Evolutionary conservation across 441 rosid species (phyloP).

Genomic region (Croton setiger): DNA sequence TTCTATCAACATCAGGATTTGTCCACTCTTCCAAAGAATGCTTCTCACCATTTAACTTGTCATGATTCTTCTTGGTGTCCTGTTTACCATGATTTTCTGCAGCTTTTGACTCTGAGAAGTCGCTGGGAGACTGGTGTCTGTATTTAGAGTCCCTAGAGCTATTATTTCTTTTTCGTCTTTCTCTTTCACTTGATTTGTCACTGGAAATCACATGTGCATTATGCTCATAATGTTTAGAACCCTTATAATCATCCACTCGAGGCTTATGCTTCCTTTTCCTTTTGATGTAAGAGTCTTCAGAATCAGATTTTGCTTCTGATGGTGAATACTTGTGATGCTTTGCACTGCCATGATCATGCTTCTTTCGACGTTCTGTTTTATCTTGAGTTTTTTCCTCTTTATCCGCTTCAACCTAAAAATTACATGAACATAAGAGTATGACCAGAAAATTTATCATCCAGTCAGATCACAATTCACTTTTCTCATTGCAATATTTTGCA

Average conservation of each 20-base stretch:
- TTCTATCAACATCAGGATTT: conserved; percentile 22
- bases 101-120: conserved; percentile 22
- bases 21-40: conserved; percentile 26
- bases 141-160: conserved; percentile 26
- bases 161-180: conserved; percentile 28
- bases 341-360: conserved; percentile 32
- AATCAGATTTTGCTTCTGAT: conserved; percentile 31
- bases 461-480: not conserved
- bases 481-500: not conserved
- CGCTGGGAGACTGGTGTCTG: conserved; percentile 30
- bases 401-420: conserved; percentile 47
- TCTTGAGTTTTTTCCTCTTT: conserved; percentile 37
- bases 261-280: conserved; percentile 26
- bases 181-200: conserved; percentile 39
- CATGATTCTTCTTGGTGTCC: conserved; percentile 30
- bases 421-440: not conserved
- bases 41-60: conserved; percentile 36
- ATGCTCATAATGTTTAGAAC: conserved; percentile 32
- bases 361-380: conserved; percentile 41
- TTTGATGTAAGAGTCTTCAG: conserved; percentile 38
- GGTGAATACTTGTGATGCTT: conserved; percentile 50
- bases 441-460: not conserved
- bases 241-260: conserved; percentile 27
- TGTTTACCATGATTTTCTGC: conserved; percentile 28
- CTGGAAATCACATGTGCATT: conserved; percentile 31